These are phyloP conservation scores for Cordyceps militaris DNA, from an alignment of 2,329 filamentous ascomycete genomes.

Conservation along the genomic window DNA sequence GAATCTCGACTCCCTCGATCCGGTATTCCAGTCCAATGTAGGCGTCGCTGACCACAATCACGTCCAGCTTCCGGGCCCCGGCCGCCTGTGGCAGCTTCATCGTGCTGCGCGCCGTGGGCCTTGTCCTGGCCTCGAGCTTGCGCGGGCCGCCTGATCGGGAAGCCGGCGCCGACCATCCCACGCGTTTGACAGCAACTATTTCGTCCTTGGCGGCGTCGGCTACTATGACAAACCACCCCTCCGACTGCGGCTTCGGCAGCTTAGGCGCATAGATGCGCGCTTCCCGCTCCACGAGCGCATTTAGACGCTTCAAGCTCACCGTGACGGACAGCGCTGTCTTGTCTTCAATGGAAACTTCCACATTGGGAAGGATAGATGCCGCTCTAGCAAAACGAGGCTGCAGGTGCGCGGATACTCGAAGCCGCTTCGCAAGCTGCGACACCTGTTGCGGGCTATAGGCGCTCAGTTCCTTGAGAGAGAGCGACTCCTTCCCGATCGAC, in stretches of 20 bases:
- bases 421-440: slow-evolving; percentile 39
- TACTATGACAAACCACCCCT: slow-evolving; percentile 85
- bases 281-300: slow-evolving; percentile 57
- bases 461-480: slow-evolving; percentile 35
- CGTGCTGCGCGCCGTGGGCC: slow-evolving; percentile 45
- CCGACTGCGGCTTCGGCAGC: slow-evolving; percentile 90
- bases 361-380: slow-evolving; percentile 58
- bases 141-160: slow-evolving; percentile 18
- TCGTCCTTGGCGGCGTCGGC: slow-evolving; percentile 63
- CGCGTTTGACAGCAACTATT: slow-evolving; percentile 76
- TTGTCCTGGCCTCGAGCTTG: slow-evolving; percentile 34
- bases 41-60: slow-evolving; percentile 76
- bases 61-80: slow-evolving; percentile 57
- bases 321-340: slow-evolving; percentile 57
- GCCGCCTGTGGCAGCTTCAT: slow-evolving; percentile 46
- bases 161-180: slow-evolving; percentile 55
- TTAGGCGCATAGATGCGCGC: slow-evolving; percentile 76
- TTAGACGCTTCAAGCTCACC: slow-evolving; percentile 58
- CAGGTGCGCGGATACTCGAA: slow-evolving; percentile 41
- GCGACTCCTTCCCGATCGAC: slow-evolving; percentile 33
- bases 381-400: slow-evolving; percentile 50
- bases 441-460: slow-evolving; percentile 28
- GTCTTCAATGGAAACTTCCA: slow-evolving; percentile 55
- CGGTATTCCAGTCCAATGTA: slow-evolving; percentile 68
- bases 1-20: slow-evolving; percentile 44